These are phyloP conservation scores for Colletotrichum tanaceti DNA, from an alignment of 2,329 filamentous ascomycete genomes.

Conservation along the genomic window DNA sequence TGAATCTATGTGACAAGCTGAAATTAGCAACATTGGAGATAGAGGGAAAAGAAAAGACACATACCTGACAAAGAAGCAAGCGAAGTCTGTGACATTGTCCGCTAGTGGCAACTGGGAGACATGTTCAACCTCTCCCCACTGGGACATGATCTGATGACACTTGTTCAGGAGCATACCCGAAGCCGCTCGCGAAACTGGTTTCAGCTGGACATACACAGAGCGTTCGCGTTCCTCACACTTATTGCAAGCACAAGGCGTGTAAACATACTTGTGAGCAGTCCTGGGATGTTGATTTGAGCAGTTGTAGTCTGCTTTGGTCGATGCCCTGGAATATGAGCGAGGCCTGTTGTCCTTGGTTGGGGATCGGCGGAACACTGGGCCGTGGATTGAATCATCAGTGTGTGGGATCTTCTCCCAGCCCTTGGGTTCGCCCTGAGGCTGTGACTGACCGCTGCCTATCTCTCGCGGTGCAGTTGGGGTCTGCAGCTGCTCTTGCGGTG, in stretches of 20 bases:
- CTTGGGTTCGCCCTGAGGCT: background rate
- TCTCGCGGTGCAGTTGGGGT: background rate
- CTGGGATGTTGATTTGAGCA: constrained; percentile 6
- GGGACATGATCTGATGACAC: constrained; percentile 5
- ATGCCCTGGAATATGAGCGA: background rate
- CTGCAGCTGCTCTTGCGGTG: background rate
- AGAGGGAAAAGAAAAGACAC: background rate
- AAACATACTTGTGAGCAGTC: constrained; percentile 26
- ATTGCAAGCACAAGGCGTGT: constrained; percentile 48
- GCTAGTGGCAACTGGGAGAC: background rate
- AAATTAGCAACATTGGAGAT: background rate
- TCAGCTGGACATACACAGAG: constrained; percentile 3
- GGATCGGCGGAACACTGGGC: constrained; percentile 31
- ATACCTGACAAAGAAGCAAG: constrained; percentile 10
- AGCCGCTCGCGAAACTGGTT: background rate
- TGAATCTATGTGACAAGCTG: constrained; percentile 1
- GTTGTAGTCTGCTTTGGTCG: background rate
- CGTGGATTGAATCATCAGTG: constrained; percentile 27
- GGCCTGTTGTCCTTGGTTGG: constrained; percentile 14
- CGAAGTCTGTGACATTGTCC: background rate
- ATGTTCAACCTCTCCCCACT: constrained; percentile 19
- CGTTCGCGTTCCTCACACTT: constrained; percentile 47
- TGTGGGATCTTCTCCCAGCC: constrained; percentile 27
- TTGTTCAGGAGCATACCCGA: background rate
- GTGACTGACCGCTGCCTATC: background rate